Evolutionary conservation across 2,329 filamentous ascomycete species (phyloP), one percentile per base, ranked within the genome.

Genomic region (Claviceps sp.): DNA sequence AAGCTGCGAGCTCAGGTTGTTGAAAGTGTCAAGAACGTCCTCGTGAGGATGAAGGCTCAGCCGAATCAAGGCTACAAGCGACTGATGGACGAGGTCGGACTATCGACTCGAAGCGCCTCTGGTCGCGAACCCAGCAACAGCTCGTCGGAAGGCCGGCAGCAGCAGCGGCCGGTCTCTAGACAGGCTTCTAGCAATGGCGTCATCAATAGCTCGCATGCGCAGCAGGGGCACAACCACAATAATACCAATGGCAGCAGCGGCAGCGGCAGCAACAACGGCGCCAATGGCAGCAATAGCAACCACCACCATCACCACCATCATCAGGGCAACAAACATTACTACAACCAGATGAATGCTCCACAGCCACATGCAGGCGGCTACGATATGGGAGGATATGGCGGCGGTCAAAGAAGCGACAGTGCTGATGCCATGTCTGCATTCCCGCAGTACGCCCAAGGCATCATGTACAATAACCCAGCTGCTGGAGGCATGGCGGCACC

Each of bases 11-110:
- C 78, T 46, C 87, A 96, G 61, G 89, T 96, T 22, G 81, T 95
- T 5, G 89, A 95, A 62, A 96, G 89, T 54, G 88, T 98, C 50
- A 89, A 91, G 63, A 88, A 82, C 60, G 89, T 97, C 41, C 77
- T 98, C 38, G 71, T 91, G 38, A 85, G 86, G 61, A 84, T 97
- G 68, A 96, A 96, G 72, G 91, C 89, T 5, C 88, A 95, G 62
- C 89, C 93, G 16, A 86, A 84, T 56, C 93, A 97, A 70, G 93
- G 93, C 50, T 98, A 98, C 73, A 98, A 97, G 76, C 85, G 93
- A 50, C 73, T 98, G 55, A 98, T 98, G 93, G 93, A 98, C 62
- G 93, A 98, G 66, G 93, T 98, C 59, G 90, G 91, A 55, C 72
- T 98, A 40, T 94, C 91, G 5, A 85, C 81, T 30, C 72, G 82